phyloP scores from a whole-genome alignment of 495 filamentous ascomycete genomes.

The Xylona heveae region DNA sequence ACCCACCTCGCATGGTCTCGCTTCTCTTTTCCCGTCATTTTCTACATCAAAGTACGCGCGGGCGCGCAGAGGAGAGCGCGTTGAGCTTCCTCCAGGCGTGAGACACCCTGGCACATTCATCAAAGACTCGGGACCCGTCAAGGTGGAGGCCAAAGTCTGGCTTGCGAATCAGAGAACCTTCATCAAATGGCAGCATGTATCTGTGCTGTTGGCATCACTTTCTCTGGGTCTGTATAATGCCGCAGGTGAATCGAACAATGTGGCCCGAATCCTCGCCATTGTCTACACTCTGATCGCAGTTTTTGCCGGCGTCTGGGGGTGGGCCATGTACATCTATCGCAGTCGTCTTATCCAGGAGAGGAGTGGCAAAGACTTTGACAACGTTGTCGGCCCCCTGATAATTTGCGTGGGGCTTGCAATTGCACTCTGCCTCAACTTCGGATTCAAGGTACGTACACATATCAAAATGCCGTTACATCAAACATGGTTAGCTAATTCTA shows the following conservation, averaged over 20 bases:
- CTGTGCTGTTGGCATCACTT: slow-evolving; percentile 60
- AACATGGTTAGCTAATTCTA: neutral
- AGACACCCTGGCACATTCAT: slow-evolving; percentile 61
- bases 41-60: slow-evolving; percentile 49
- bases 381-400: slow-evolving; percentile 58
- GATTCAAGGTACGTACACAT: slow-evolving; percentile 35
- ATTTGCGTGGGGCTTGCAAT: slow-evolving; percentile 60
- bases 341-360: slow-evolving; percentile 58
- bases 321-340: slow-evolving; percentile 54
- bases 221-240: slow-evolving; percentile 77
- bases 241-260: slow-evolving; percentile 42
- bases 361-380: slow-evolving; percentile 86
- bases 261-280: slow-evolving; percentile 55
- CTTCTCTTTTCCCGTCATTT: slow-evolving; percentile 47
- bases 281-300: slow-evolving; percentile 66
- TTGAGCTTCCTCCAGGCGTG: slow-evolving; percentile 62
- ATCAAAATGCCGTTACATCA: no score
- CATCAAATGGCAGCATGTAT: slow-evolving; percentile 93
- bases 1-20: slow-evolving; percentile 18
- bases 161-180: slow-evolving; percentile 95
- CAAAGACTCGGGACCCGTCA: slow-evolving; percentile 77
- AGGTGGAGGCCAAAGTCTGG: slow-evolving; percentile 95
- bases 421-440: slow-evolving; percentile 73
- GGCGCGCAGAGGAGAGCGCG: slow-evolving; percentile 20
- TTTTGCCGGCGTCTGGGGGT: slow-evolving; percentile 75